Evolutionary conservation across 805 yeast species (phyloP).

Genomic region (Candida methanosorbosa): DNA sequence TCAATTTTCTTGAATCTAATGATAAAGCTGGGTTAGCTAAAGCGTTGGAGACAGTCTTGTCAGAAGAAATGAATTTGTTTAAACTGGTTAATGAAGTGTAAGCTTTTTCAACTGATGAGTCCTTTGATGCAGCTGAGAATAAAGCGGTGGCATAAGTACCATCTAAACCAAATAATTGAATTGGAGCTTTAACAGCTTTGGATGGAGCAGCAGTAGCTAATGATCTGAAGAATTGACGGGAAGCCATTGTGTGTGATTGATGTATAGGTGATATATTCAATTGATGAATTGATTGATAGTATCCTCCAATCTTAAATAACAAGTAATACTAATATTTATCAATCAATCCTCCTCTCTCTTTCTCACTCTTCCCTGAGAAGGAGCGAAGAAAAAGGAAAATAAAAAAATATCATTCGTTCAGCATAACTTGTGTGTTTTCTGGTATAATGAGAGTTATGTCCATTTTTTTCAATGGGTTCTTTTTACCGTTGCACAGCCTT

Average conservation of each 20-base stretch:
- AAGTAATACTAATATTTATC: too few relatives aligned
- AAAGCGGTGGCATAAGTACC: constrained; percentile 97
- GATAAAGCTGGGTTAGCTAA: constrained; percentile 82
- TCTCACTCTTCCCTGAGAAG: too few relatives aligned
- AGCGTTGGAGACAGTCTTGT: constrained; percentile 51
- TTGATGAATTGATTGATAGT: neutral
- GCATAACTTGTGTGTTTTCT: constrained; percentile 16
- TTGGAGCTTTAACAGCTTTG: constrained; percentile 68
- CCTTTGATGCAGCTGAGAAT: constrained; percentile 84
- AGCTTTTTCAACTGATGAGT: constrained; percentile 58
- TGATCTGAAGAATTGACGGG: constrained; percentile 61
- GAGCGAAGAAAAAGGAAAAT: too few relatives aligned
- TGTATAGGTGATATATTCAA: too few relatives aligned
- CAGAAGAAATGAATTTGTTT: constrained; percentile 45
- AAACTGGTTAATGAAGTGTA: constrained; percentile 61
- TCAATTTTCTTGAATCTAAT: constrained; percentile 59
- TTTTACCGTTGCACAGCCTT: too few relatives aligned
- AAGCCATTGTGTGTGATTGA: constrained; percentile 43
- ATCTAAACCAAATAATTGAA: constrained; percentile 89
- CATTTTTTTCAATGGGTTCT: too few relatives aligned
- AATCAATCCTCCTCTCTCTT: too few relatives aligned
- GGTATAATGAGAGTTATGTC: too few relatives aligned
- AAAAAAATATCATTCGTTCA: constrained; percentile 21
- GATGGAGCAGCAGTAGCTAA: constrained; percentile 53
- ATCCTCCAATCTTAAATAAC: too few relatives aligned